These are phyloP conservation scores for Mortierella claussenii DNA, from an alignment of 192 early-diverging fungal genomes.

Conservation along the genomic window DNA sequence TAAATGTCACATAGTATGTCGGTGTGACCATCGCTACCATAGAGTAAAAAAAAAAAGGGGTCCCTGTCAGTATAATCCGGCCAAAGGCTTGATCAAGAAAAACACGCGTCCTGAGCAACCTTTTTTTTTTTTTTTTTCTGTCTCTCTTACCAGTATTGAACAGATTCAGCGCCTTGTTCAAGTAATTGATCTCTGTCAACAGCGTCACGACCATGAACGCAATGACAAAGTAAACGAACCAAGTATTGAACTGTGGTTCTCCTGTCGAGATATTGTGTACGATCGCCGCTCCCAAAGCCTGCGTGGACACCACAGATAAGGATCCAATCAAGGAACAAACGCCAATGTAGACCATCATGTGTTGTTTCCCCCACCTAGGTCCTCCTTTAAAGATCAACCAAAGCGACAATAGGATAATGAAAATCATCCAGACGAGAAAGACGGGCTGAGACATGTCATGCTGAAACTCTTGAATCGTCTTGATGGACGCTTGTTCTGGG, in stretches of 20 bases:
- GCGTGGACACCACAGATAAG: slow-evolving; percentile 85
- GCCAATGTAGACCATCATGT: slow-evolving; percentile 88
- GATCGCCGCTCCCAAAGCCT: slow-evolving; percentile 89
- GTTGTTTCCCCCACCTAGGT: slow-evolving; percentile 77
- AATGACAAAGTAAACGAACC: slow-evolving; percentile 86
- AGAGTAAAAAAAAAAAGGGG: not conserved
- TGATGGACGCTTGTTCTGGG: slow-evolving; percentile 78
- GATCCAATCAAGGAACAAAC: slow-evolving; percentile 95
- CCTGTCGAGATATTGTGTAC: slow-evolving; percentile 84
- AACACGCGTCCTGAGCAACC: too few relatives aligned
- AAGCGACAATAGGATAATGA: slow-evolving; percentile 69
- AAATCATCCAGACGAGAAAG: slow-evolving; percentile 79
- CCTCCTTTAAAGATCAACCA: slow-evolving; percentile 82
- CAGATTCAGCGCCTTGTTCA: slow-evolving; percentile 93
- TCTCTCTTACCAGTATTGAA: slow-evolving; percentile 83
- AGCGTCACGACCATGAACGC: slow-evolving; percentile 80
- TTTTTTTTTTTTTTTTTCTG: too few relatives aligned
- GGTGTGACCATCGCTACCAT: slow-evolving; percentile 76
- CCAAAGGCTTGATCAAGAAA: too few relatives aligned
- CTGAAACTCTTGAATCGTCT: slow-evolving; percentile 85
- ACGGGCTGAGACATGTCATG: slow-evolving; percentile 71
- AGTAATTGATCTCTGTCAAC: slow-evolving; percentile 93
- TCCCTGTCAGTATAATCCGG: too few relatives aligned
- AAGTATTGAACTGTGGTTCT: slow-evolving; percentile 83
- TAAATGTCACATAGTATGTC: slow-evolving; percentile 96